Base-by-base conservation (phyloP, 2,329 filamentous ascomycete species). In the Pseudocercospora pini-densiflorae region DNA sequence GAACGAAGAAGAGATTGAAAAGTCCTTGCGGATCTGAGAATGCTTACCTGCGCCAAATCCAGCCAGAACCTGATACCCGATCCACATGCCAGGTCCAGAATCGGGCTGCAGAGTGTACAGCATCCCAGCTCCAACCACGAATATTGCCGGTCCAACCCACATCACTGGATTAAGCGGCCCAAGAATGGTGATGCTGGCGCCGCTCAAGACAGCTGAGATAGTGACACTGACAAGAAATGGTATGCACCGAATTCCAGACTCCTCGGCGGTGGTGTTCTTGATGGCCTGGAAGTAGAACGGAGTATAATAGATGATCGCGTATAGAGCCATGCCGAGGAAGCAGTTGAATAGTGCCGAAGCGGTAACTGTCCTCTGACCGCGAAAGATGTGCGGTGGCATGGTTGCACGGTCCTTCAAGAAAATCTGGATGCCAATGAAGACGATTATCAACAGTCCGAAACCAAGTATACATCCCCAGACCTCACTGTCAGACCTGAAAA, bases 51-150 rank as follows among this genome's bases (percentile, higher is more conserved):
- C 81, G 5, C 83, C 84, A 1, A 84, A 68, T 2, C 85, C 86
- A 2, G 77, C 72, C 2, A 87, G 64, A 14, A 86, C 78, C 75
- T 87, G 84, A 71, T 84, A 87, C 5, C 84, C 85, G 49, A 87
- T 84, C 84, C 84, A 86, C 47, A 79, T 77, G 12, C 76, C 81
- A 0, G 78, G 77, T 3, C 77, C 69, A 3, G 82, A 80, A 59
- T 78, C 68, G 8, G 80, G 70, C 7, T 79, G 75, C 3, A 85
- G 76, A 77, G 65, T 75, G 43, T 64, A 67, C n/a, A 75, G 36
- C 14, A 77, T 53, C 10, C 74, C 74, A 24, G 55, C 63, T 21
- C 72, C 74, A 23, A 75, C 65, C 24, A 70, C 65, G 47, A 72
- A 71, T 12, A 76, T 63, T 8, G 64, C 40, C 24, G 45, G 47